These are phyloP conservation scores for Deuterostichococcus epilithicus DNA, from an alignment of 139 green algal genomes.

Conservation along the genomic window DNA sequence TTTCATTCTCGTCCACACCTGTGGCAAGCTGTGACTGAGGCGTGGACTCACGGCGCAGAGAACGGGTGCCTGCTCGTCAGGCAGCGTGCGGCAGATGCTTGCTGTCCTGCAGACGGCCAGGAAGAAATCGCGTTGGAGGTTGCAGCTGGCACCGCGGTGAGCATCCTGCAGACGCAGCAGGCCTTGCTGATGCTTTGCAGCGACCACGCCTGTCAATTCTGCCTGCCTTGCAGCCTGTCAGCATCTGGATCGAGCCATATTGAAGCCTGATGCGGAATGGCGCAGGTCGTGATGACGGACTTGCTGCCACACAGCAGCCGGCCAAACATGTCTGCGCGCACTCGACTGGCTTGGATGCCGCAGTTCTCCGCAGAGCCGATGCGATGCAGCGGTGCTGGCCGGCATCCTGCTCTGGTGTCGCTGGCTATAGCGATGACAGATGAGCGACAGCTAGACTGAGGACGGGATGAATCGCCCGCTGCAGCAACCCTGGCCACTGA, in stretches of 20 bases:
- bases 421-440: conserved; percentile 13
- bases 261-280: not conserved
- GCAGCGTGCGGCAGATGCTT: no score
- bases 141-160: conserved; percentile 16
- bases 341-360: conserved; percentile 37
- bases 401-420: conserved; percentile 1
- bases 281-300: conserved; percentile 23
- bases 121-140: not conserved
- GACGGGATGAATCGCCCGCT: conserved; percentile 15
- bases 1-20: not conserved
- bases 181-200: no score
- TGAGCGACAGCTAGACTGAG: no score
- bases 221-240: no score
- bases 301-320: conserved; percentile 27
- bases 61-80: not conserved
- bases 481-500: no score
- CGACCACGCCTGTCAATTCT: no score
- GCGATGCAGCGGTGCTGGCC: not conserved
- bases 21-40: not conserved
- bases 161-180: not conserved
- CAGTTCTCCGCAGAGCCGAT: conserved; percentile 29
- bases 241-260: not conserved
- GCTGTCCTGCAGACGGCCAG: not conserved
- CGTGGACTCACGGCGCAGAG: no score
- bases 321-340: conserved; percentile 18